These are phyloP conservation scores for Colletotrichum orchidophilum DNA, from an alignment of 2,329 filamentous ascomycete species.

Conservation along the genomic window DNA sequence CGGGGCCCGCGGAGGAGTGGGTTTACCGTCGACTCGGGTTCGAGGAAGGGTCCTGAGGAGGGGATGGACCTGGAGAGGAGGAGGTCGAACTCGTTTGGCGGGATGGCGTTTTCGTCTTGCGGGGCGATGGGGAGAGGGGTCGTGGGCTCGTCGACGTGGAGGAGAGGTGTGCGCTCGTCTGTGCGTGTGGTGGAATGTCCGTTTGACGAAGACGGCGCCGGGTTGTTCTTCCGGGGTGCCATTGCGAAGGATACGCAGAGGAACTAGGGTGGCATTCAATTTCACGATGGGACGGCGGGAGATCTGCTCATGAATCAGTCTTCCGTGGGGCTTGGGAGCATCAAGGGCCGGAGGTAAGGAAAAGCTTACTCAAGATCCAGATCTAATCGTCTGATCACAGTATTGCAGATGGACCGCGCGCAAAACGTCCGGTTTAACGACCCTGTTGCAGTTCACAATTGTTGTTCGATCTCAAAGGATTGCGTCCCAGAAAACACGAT, in stretches of 20 bases:
- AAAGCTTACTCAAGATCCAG: not conserved
- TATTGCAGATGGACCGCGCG: not conserved
- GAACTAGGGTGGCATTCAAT: not conserved
- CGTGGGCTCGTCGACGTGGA: conserved; percentile 10
- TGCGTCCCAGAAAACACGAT: not conserved
- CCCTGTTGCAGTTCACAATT: not conserved
- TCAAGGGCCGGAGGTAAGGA: not conserved
- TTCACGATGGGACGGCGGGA: not conserved
- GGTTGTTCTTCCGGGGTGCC: not conserved
- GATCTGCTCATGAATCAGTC: conserved; percentile 6
- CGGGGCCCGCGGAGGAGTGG: conserved; percentile 50
- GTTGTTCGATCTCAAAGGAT: not conserved
- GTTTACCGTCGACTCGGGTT: conserved; percentile 52
- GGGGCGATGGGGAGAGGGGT: conserved; percentile 31
- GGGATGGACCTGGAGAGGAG: conserved; percentile 52
- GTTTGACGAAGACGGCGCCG: not conserved
- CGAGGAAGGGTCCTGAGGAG: conserved; percentile 47
- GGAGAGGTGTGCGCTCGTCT: conserved; percentile 23
- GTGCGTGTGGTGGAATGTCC: not conserved
- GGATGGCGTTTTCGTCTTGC: conserved; percentile 38
- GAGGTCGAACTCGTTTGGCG: conserved; percentile 48
- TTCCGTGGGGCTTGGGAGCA: not conserved
- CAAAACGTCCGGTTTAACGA: not conserved
- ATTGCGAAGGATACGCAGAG: not conserved
- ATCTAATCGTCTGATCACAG: not conserved